Evolutionary conservation across 2,329 filamentous ascomycete genomes (phyloP).

Genomic region (Zymoseptoria crescenta): DNA sequence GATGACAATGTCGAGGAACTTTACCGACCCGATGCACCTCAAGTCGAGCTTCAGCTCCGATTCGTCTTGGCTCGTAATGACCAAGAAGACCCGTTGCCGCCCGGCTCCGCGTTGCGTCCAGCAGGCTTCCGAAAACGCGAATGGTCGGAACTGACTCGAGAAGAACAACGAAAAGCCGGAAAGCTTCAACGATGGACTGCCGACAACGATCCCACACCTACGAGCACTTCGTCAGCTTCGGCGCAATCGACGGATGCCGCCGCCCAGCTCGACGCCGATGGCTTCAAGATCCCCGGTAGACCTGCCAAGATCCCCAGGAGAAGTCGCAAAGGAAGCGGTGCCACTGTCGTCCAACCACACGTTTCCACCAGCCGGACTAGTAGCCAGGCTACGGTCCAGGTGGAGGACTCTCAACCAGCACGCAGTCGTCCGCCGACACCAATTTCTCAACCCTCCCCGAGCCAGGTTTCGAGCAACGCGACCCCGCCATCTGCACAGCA

Average conservation of each 20-base stretch:
- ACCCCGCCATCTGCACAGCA: conserved; percentile 7
- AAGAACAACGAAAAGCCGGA: background rate
- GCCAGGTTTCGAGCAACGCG: background rate
- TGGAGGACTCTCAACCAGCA: background rate
- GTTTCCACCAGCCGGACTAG: background rate
- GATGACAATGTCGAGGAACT: conserved; percentile 1
- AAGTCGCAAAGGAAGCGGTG: background rate
- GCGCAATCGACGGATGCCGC: background rate
- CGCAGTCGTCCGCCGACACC: background rate
- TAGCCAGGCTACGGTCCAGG: background rate
- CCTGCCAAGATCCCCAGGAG: background rate
- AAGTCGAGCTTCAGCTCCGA: conserved; percentile 1
- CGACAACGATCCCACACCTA: background rate
- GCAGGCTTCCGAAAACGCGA: background rate
- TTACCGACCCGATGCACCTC: background rate
- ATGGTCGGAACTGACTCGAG: background rate
- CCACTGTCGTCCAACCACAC: background rate
- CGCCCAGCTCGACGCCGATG: conserved; percentile 3
- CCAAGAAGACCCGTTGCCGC: background rate
- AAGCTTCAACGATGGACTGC: background rate
- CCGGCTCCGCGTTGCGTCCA: background rate
- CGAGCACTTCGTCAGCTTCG: background rate
- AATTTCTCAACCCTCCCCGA: background rate
- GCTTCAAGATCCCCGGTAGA: conserved; percentile 1
- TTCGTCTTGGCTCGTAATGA: background rate